Conservation (phyloP, 192 early-diverging fungal genomes). For the Umbelopsis isabellina region DNA sequence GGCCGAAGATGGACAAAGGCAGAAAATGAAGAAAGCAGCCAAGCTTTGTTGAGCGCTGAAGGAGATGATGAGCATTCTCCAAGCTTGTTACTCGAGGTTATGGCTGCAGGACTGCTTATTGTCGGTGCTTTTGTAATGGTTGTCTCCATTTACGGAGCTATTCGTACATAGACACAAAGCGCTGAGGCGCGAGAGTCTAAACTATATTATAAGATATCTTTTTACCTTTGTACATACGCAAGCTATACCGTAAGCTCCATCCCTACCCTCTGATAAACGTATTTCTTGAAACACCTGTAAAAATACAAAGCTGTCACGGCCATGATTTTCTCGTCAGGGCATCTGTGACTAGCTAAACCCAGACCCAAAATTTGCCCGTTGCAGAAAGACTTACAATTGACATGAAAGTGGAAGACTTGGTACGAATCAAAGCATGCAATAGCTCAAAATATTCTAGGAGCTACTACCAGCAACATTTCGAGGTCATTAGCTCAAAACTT, state of each 20-base stretch:
- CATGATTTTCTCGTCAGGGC: too few species aligned
- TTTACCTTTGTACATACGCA: too few species aligned
- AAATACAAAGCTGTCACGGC: too few species aligned
- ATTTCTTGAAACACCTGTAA: too few species aligned
- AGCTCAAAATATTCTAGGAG: neutral
- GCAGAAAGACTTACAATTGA: neutral
- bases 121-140: constrained; percentile 19
- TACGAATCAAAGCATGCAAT: neutral
- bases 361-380: too few species aligned
- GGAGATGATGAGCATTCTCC: neutral
- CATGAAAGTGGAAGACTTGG: neutral
- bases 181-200: too few species aligned
- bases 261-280: too few species aligned
- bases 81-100: neutral
- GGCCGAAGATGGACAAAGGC: constrained; percentile 8
- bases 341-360: too few species aligned
- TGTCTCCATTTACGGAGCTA: neutral
- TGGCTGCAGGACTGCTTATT: neutral
- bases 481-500: constrained; percentile 4
- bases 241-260: too few species aligned
- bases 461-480: constrained; percentile 23
- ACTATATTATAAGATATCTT: too few species aligned
- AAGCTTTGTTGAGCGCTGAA: constrained; percentile 17
- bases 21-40: constrained; percentile 11
- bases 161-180: neutral